phyloP scores from a whole-genome alignment of 2,329 filamentous ascomycete species.

The Chalaropsis thielavioides region DNA sequence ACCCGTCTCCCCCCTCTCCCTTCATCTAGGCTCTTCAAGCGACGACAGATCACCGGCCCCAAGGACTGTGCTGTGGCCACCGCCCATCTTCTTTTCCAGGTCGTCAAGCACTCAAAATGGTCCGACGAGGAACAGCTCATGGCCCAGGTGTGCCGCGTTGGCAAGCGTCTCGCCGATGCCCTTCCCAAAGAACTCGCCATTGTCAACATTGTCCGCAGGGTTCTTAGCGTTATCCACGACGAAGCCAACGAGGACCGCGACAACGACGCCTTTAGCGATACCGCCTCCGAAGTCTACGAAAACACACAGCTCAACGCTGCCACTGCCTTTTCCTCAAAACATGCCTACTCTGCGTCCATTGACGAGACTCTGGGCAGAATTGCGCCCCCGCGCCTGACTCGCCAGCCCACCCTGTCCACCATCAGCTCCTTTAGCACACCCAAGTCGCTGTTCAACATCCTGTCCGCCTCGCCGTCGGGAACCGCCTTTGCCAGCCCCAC shows the following conservation, averaged over 20 bases:
- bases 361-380: conserved; percentile 18
- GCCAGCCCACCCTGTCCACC: conserved; percentile 35
- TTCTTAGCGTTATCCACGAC: conserved; percentile 80
- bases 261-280: conserved; percentile 48
- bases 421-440: conserved; percentile 50
- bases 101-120: conserved; percentile 71
- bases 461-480: conserved; percentile 41
- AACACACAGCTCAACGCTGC: conserved; percentile 27
- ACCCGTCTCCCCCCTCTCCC: background rate
- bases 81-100: conserved; percentile 71
- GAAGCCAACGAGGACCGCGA: conserved; percentile 65
- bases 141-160: conserved; percentile 63
- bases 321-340: conserved; percentile 22
- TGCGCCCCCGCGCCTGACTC: conserved; percentile 14
- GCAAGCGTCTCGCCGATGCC: conserved; percentile 62
- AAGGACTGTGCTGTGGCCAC: conserved; percentile 84
- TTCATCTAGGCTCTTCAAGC: conserved; percentile 58
- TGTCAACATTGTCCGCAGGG: conserved; percentile 83
- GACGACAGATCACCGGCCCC: conserved; percentile 76
- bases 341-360: conserved; percentile 19
- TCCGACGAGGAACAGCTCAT: conserved; percentile 65
- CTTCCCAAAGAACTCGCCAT: conserved; percentile 85
- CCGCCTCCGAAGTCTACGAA: conserved; percentile 28
- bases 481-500: conserved; percentile 42
- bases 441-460: conserved; percentile 76